Percentiles rank a stretch among this genome's conserved stretches.
Conservation (phyloP, 169 alveolate genomes). For the Theileria annulata region DNA sequence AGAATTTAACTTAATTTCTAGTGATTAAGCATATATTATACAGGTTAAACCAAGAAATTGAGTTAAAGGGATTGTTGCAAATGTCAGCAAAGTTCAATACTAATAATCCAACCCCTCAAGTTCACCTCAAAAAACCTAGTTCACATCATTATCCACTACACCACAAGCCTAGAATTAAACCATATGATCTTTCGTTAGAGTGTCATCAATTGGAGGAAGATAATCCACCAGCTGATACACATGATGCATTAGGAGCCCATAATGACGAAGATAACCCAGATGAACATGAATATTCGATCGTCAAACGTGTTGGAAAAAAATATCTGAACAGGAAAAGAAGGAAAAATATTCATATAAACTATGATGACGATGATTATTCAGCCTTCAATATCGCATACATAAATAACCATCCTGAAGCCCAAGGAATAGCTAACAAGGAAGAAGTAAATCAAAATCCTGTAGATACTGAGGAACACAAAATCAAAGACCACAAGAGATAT, state of each 20-base stretch:
- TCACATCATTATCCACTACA: conserved; percentile 6
- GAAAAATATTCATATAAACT: neutral
- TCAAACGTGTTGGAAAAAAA: neutral
- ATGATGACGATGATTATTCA: neutral
- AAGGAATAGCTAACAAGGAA: neutral
- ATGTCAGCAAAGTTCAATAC: conserved; percentile 10
- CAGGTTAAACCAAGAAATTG: conserved; percentile 5
- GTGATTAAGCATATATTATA: neutral
- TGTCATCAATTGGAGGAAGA: neutral
- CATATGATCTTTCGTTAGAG: conserved; percentile 10
- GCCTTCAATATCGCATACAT: neutral
- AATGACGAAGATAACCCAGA: neutral
- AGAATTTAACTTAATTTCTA: neutral
- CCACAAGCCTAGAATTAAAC: conserved; percentile 5
- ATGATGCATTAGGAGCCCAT: neutral
- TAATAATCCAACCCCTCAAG: neutral
- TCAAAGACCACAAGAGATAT: neutral
- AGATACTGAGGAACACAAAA: neutral
- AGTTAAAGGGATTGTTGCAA: neutral
- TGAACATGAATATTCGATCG: neutral
- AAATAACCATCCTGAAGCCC: neutral
- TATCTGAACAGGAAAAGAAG: neutral
- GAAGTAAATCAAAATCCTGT: neutral
- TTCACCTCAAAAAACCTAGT: neutral
- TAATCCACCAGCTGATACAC: neutral